These are phyloP conservation scores for Leccinum subgranulosum DNA, from an alignment of 768 basidiomycete genomes.

Conservation along the genomic window DNA sequence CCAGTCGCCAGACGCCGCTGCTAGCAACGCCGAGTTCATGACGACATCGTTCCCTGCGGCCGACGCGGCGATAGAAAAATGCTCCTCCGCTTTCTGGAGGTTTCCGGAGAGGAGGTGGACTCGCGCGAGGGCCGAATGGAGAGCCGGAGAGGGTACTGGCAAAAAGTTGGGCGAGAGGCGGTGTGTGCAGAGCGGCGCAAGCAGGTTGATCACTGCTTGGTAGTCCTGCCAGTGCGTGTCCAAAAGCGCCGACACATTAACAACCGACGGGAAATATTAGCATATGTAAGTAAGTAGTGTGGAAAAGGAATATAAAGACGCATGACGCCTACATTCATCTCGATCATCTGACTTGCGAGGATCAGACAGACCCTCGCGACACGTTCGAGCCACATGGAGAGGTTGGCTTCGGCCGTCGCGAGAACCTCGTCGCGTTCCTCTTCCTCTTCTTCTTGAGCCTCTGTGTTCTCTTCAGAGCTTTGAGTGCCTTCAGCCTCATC, in stretches of 20 bases:
- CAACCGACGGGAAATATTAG: background rate
- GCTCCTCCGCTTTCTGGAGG: constrained; percentile 52
- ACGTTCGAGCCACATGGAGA: constrained; percentile 82
- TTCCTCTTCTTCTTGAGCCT: background rate
- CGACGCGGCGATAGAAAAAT: constrained; percentile 43
- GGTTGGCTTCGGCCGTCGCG: constrained; percentile 29
- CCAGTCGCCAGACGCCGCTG: constrained; percentile 74
- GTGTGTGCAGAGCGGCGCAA: constrained; percentile 62
- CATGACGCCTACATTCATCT: constrained; percentile 66
- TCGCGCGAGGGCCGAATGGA: constrained; percentile 69
- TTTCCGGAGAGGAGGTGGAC: constrained; percentile 76
- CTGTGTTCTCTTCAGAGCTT: background rate
- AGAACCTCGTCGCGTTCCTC: constrained; percentile 18
- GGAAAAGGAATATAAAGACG: background rate
- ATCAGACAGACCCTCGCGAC: constrained; percentile 73
- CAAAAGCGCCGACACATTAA: background rate
- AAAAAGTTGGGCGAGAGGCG: constrained; percentile 13
- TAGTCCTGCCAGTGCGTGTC: constrained; percentile 5
- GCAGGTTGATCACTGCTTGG: constrained; percentile 59
- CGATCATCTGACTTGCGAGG: constrained; percentile 76
- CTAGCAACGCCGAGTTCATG: constrained; percentile 67
- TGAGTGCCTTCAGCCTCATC: background rate
- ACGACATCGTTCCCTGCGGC: constrained; percentile 46
- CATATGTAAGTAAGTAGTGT: background rate
- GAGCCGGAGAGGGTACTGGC: constrained; percentile 42